Evolutionary conservation across 352 stramenopile genomes (phyloP).

Genomic region (Phytophthora fragariaefolia): DNA sequence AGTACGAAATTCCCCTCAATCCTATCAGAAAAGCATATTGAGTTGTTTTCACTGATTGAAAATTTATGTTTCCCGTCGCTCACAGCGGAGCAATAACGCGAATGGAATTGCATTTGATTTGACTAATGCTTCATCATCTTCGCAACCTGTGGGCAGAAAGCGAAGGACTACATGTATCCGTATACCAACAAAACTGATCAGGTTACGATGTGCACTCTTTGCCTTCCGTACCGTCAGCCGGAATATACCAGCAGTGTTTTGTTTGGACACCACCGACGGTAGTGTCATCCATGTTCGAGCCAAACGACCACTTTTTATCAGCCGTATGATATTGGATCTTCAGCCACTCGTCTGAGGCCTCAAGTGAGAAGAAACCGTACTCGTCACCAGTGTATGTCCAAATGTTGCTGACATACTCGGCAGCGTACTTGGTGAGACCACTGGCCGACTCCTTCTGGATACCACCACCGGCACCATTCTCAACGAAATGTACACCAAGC

Average conservation of each 20-base stretch:
- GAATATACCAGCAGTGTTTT: slow-evolving; percentile 26
- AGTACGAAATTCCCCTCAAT: no score
- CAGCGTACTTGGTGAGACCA: slow-evolving; percentile 37
- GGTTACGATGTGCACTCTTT: slow-evolving; percentile 14
- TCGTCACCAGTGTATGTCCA: slow-evolving; percentile 58
- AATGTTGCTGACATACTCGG: slow-evolving; percentile 49
- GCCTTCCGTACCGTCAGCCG: slow-evolving; percentile 29
- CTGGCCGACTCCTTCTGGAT: slow-evolving; percentile 13
- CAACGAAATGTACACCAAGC: slow-evolving; percentile 2
- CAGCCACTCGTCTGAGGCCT: slow-evolving; percentile 55
- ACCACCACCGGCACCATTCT: slow-evolving; percentile 12
- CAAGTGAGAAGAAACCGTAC: slow-evolving; percentile 66
- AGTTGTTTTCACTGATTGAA: no score
- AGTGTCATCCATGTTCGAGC: slow-evolving; percentile 39
- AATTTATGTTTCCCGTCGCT: no score
- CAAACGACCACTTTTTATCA: slow-evolving; percentile 59
- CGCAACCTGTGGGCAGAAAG: no score
- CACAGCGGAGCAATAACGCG: no score
- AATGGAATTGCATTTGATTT: no score
- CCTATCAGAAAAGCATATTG: no score
- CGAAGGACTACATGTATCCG: no score
- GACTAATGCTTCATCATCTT: no score
- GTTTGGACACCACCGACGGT: slow-evolving; percentile 48
- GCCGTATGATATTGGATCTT: slow-evolving; percentile 26
- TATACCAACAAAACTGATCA: neutral